phyloP scores from a whole-genome alignment of 208 protist species.

The Zelonia costaricensis region DNA sequence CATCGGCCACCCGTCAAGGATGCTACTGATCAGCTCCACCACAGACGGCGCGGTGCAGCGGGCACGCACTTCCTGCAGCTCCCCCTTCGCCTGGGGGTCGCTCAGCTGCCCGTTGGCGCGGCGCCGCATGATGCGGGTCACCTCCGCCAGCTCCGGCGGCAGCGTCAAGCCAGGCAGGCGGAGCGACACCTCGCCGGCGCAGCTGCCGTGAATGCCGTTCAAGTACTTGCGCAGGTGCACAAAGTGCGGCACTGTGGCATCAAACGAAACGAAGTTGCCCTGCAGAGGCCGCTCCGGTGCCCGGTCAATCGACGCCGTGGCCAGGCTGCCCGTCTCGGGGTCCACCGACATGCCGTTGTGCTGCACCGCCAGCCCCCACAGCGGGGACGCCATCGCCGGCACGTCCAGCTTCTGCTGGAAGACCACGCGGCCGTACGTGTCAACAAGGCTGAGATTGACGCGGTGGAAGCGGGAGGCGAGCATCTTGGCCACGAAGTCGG shows the following conservation, averaged over 20 bases:
- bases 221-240: constrained; percentile 70
- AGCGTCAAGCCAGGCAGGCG: constrained; percentile 57
- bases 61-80: constrained; percentile 42
- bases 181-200: constrained; percentile 53
- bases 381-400: constrained; percentile 42
- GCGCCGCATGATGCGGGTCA: constrained; percentile 37
- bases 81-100: constrained; percentile 35
- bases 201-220: constrained; percentile 35
- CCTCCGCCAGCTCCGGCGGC: constrained; percentile 42
- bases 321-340: constrained; percentile 29
- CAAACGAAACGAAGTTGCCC: constrained; percentile 51
- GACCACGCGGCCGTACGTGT: constrained; percentile 44
- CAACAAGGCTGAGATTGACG: constrained; percentile 62
- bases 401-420: constrained; percentile 79
- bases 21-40: constrained; percentile 49
- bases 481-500: constrained; percentile 62
- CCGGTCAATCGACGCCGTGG: constrained; percentile 59
- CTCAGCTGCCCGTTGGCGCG: constrained; percentile 22
- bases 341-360: constrained; percentile 59
- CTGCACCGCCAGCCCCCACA: constrained; percentile 72
- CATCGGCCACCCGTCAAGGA: constrained; percentile 35
- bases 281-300: constrained; percentile 53
- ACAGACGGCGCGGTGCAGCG: constrained; percentile 43
- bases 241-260: constrained; percentile 54
- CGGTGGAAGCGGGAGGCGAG: constrained; percentile 41